Evolutionary conservation across 306 rosid species (phyloP).

Genomic region (Ammopiptanthus mongolicus): DNA sequence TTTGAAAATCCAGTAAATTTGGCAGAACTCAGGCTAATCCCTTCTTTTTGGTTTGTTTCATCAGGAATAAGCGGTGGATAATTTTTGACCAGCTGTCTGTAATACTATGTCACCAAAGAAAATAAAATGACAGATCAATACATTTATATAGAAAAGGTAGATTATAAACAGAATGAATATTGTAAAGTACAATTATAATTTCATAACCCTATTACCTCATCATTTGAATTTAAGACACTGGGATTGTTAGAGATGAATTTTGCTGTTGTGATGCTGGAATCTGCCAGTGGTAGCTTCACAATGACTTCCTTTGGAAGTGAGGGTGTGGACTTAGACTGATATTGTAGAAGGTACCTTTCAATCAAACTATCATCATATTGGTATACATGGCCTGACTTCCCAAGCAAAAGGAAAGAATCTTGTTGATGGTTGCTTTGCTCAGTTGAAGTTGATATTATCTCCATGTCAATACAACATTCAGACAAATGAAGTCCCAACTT

Average conservation of each 20-base stretch:
- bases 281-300: slow-evolving; percentile 67
- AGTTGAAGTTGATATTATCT: slow-evolving; percentile 51
- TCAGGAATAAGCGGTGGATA: slow-evolving; percentile 49
- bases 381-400: slow-evolving; percentile 70
- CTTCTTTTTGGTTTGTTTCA: slow-evolving; percentile 58
- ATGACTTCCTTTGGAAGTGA: slow-evolving; percentile 63
- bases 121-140: slow-evolving; percentile 9
- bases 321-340: slow-evolving; percentile 62
- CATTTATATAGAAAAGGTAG: background rate
- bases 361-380: slow-evolving; percentile 61
- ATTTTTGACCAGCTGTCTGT: slow-evolving; percentile 43
- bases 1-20: slow-evolving; percentile 72
- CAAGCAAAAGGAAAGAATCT: slow-evolving; percentile 58
- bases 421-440: slow-evolving; percentile 77
- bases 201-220: slow-evolving; percentile 51
- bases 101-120: slow-evolving; percentile 49
- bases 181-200: background rate
- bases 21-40: slow-evolving; percentile 30
- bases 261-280: slow-evolving; percentile 65
- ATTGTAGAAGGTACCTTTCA: slow-evolving; percentile 75
- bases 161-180: background rate
- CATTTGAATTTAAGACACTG: slow-evolving; percentile 29
- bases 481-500: slow-evolving; percentile 73
- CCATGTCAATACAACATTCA: slow-evolving; percentile 76
- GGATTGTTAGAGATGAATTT: slow-evolving; percentile 56